phyloP scores from a whole-genome alignment of 2,329 filamentous ascomycete genomes.

The Trichoderma atroviride region DNA sequence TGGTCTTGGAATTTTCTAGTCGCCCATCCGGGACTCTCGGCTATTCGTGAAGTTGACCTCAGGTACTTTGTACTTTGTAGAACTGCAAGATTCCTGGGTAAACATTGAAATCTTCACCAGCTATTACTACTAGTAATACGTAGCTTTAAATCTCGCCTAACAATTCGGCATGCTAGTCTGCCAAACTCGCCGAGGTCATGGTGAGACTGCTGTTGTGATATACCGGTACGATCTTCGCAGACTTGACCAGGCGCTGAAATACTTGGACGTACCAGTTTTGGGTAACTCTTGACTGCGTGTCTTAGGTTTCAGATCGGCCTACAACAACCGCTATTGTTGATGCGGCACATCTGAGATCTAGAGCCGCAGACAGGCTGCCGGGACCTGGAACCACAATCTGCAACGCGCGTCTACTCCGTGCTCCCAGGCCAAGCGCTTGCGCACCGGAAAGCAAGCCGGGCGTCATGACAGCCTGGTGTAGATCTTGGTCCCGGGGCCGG shows the following conservation, averaged over 20 bases:
- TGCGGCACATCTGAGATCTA: background rate
- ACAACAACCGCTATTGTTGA: background rate
- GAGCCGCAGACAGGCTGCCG: background rate
- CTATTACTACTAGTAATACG: background rate
- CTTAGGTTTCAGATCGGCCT: background rate
- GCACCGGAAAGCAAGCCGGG: conserved; percentile 4
- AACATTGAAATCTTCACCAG: background rate
- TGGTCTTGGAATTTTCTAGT: background rate
- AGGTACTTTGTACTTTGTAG: background rate
- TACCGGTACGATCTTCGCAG: background rate
- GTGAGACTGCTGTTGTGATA: background rate
- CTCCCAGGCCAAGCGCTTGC: conserved; percentile 8
- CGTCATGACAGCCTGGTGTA: conserved; percentile 1
- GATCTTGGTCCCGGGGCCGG: conserved; percentile 3
- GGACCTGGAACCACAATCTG: background rate
- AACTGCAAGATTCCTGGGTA: background rate
- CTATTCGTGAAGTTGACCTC: background rate
- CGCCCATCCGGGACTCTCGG: background rate
- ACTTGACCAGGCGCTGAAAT: background rate
- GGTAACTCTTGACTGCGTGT: background rate
- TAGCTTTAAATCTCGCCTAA: background rate
- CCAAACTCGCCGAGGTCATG: background rate
- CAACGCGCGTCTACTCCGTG: background rate
- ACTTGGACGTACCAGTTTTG: background rate
- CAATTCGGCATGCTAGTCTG: background rate